Base-by-base conservation (phyloP, 225 moss, liverwort and hornwort species). In the Antitrichia curtipendula region DNA sequence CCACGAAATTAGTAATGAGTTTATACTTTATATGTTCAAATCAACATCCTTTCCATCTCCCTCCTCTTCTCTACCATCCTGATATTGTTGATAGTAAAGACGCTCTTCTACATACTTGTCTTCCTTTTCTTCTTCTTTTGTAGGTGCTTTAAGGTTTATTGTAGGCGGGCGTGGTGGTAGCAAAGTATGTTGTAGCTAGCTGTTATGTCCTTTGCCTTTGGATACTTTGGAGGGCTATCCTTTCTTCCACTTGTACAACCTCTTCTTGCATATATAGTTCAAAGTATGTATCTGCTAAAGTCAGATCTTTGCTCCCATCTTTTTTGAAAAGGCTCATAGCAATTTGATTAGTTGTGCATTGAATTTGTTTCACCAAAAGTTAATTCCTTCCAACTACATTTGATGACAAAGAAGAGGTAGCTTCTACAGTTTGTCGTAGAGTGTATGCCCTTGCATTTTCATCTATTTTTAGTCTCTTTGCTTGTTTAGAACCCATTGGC, bases 191-290 rank as follows among this genome's bases (percentile, higher is more conserved):
- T 36, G 20, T 20, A 20, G 36, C 1, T 65, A 1, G 2, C 3
- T 20, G 3, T 65, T 65, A 20, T n/a, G 21, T n/a, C 65, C 10
- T 20, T 4, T 65, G n/a, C 12, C 6, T n/a, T 19, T 65, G 1
- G 1, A 1, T 36, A 12, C 4, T 12, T 68, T 21, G 6, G 12
- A 68, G 4, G 8, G 13, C 5, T n/a, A 25, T 69, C 41, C 4
- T 24, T 13, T 41, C 5, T 25, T 69, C 14, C 0, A 68, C 4
- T 68, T 3, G 0, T 38, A 4, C 2, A 41, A n/a, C n/a, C n/a
- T n/a, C n/a, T n/a, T n/a, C n/a, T n/a, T n/a, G n/a, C n/a, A 25
- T 68, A 23, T 3, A 2, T 5, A 68, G 6, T n/a, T 0, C 1
- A 38, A 68, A 38, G 4, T n/a, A 38, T 22, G 0, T 38, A 38